Base-by-base conservation (phyloP, 2,329 filamentous ascomycete species). In the Gnomoniopsis smithogilvyi region DNA sequence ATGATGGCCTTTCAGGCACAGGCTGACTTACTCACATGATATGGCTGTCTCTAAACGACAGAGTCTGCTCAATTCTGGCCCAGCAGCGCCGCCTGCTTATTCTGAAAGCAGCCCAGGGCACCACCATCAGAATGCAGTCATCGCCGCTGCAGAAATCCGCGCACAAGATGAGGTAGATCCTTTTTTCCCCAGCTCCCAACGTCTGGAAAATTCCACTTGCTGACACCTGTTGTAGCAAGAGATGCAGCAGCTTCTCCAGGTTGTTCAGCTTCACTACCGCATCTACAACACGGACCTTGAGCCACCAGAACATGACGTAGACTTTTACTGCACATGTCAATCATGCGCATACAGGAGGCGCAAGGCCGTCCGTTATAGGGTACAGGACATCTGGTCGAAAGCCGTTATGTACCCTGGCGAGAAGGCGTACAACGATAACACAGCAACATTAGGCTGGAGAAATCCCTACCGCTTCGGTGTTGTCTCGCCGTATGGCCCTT, bases 281-380 rank as follows among this genome's bases (percentile, higher is more conserved):
- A 77, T 79, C 46, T 80, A 74, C 67, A 79, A 79, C 62, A 68
- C 66, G 51, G 77, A 79, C 52, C 74, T 79, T 46, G 77, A 79
- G 62, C 77, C 77, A 11, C 51, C 51, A 30, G 76, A 79, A 56
- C 76, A 79, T 60, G 75, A 78, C 10, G 65, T 67, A 12, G 73
- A 76, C 6, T 70, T 69, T 58, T 67, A 66, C 30, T 79, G 77
- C 62, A 56, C 56, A 43, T 79, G 77, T 59, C 58, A 67, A 1
- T 73, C 79, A 48, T 76, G 78, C 59, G 61, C 68, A 24, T 79
- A 78, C 61, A 63, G 71, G 53, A 61, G 60, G 17, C 66, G 62
- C 49, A 78, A 78, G 62, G 65, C 66, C 55, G 61, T 57, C n/a
- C 72, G 77, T 7, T 68, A 74, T 24, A 51, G 51, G 4, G 69